These are phyloP conservation scores for Chiua sp. DNA, from an alignment of 1,284 basidiomycete species.

Conservation along the genomic window DNA sequence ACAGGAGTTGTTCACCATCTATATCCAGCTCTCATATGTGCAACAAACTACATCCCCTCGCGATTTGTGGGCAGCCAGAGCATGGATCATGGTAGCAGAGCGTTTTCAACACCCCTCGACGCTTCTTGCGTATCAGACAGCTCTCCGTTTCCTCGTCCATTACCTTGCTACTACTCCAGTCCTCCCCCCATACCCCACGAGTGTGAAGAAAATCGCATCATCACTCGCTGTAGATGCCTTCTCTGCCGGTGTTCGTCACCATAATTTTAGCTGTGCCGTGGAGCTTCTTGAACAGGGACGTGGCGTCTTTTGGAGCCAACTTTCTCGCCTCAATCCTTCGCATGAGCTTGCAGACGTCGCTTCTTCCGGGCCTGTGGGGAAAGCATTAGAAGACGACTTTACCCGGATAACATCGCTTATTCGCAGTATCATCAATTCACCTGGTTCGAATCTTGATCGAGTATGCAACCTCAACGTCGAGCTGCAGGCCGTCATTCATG, in stretches of 20 bases:
- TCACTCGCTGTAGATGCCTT: conserved; percentile 5
- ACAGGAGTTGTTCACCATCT: conserved; percentile 2
- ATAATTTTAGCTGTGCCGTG: too few relatives aligned
- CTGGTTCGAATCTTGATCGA: not conserved
- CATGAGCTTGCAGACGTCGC: not conserved
- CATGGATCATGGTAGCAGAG: conserved; percentile 3
- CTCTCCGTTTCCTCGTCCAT: conserved; percentile 2
- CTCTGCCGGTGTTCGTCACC: not conserved
- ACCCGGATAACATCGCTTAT: not conserved
- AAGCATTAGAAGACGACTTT: not conserved
- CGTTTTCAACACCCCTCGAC: conserved; percentile 1
- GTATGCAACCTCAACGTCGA: not conserved
- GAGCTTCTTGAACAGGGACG: conserved; percentile 4
- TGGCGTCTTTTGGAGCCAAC: conserved; percentile 1
- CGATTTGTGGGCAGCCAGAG: not conserved
- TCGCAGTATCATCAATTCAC: not conserved
- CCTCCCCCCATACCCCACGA: not conserved
- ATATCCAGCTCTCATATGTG: not conserved
- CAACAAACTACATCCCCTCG: not conserved
- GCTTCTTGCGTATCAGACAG: conserved; percentile 5
- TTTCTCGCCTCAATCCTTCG: not conserved
- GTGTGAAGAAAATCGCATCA: conserved; percentile 5
- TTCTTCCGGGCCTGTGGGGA: not conserved
- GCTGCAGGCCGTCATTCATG: not conserved
- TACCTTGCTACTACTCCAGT: conserved; percentile 5